Base-by-base conservation (phyloP, 345 rosid genomes). In the Populus pruinosa region DNA sequence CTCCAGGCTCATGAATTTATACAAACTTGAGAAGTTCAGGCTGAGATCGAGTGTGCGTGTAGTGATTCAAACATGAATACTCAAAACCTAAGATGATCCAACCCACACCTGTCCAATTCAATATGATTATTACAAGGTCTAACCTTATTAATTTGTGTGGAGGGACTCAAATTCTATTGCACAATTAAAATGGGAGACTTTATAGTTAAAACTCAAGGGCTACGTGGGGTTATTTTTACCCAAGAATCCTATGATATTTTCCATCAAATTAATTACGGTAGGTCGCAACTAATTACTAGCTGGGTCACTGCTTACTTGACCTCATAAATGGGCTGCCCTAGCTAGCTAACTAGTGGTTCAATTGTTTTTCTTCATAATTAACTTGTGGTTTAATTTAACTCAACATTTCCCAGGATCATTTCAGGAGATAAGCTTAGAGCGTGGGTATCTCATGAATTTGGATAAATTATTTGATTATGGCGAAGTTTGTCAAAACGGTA, bases 271-370 rank as follows among this genome's bases (percentile, higher is more conserved):
- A 82, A 91, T 85, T 81, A 84, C 66, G 87, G 90, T 88, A 82
- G 94, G 94, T 88, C 91, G 83, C 82, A 82, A 67, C 84, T 89
- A 86, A 87, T 33, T 33, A 84, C 92, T 71, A 80, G 73, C 83
- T 83, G 77, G 78, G 81, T 82, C 84, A 80, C 90, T 80, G 73
- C 73, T 86, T 84, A 81, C 75, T 75, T 83, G 78, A 39, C 75
- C 75, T 78, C 86, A 90, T 90, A 86, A 87, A 90, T 87, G 83
- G 71, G 35, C 74, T 84, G 31, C 79, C 85, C 88, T 83, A 81
- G 78, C 89, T 83, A 84, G 78, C 89, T 78, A 87, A 79, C 82
- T 82, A 62, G 61, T 80, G 63, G 63, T 82, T 83, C 72, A 13
- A 35, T 47, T 53, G 20, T 2, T n/a, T 56, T 9, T 56, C 23